A percentile compares a stretch with the other conserved stretches of the same genome.
Conservation (phyloP, 306 rosid genomes). For the Urtica urens region DNA sequence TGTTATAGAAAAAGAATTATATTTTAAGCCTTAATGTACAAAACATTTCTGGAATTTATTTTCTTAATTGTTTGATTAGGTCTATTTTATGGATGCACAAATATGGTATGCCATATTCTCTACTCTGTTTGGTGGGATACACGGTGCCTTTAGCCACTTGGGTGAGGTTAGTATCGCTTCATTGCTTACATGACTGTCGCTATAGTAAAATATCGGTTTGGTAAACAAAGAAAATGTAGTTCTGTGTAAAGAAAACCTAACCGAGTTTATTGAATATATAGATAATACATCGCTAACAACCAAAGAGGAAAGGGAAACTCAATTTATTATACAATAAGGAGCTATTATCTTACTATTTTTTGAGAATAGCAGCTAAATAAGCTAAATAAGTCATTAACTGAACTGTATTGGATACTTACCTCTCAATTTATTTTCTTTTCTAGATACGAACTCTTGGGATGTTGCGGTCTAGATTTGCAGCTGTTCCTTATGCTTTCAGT, state of each 20-base stretch:
- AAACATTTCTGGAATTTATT: slow-evolving; percentile 4
- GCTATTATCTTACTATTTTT: too few species aligned
- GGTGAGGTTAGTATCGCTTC: slow-evolving; percentile 98
- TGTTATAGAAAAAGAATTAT: background rate
- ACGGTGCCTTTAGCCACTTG: slow-evolving; percentile 95
- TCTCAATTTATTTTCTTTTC: slow-evolving; percentile 22
- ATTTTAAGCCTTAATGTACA: too few species aligned
- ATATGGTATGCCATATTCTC: slow-evolving; percentile 98
- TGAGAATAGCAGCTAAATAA: too few species aligned
- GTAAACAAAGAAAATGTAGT: too few species aligned
- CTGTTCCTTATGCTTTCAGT: slow-evolving; percentile 67
- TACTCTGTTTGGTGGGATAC: slow-evolving; percentile 81
- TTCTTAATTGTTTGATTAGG: slow-evolving; percentile 45
- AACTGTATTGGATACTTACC: slow-evolving; percentile 12
- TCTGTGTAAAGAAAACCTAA: too few species aligned
- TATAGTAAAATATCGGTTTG: background rate
- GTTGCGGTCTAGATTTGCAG: slow-evolving; percentile 79
- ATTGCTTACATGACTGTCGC: too few species aligned
- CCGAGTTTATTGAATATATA: too few species aligned
- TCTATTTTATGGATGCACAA: slow-evolving; percentile 95
- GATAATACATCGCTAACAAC: too few species aligned
- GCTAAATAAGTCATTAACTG: too few species aligned
- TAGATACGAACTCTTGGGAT: slow-evolving; percentile 99
- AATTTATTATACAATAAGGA: too few species aligned
- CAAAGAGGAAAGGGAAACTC: too few species aligned